These are phyloP conservation scores for Polychytrium aggregatum DNA, from an alignment of 192 early-diverging fungal genomes.

Conservation along the genomic window DNA sequence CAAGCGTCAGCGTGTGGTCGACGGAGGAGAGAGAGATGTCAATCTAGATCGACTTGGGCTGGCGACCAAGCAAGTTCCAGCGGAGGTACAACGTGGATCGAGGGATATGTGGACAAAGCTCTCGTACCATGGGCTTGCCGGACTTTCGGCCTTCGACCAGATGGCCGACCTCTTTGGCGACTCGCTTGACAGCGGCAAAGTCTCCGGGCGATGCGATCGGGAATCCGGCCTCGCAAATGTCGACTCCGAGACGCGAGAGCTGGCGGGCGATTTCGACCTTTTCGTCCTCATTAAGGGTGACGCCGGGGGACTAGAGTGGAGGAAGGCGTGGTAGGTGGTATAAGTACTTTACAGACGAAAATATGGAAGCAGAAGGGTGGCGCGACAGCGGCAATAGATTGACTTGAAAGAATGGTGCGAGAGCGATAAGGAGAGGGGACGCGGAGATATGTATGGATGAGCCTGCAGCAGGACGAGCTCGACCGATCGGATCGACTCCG, in stretches of 20 bases:
- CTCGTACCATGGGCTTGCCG: constrained; percentile 68
- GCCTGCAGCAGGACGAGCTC: background rate
- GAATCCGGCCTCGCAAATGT: constrained; percentile 94
- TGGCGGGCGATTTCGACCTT: constrained; percentile 92
- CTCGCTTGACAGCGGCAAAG: constrained; percentile 88
- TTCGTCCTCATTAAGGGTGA: constrained; percentile 82
- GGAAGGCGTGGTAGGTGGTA: background rate
- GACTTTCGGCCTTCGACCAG: constrained; percentile 67
- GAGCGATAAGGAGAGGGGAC: background rate
- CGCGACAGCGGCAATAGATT: background rate
- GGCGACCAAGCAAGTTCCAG: background rate
- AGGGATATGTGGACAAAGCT: too few species aligned
- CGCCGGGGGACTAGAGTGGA: constrained; percentile 73
- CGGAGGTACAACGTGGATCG: background rate
- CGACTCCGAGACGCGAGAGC: constrained; percentile 86
- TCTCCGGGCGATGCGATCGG: constrained; percentile 89
- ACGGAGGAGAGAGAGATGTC: background rate
- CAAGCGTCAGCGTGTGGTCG: too few species aligned
- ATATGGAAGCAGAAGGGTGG: background rate
- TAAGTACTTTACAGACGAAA: background rate
- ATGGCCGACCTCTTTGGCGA: constrained; percentile 83
- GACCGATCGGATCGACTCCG: background rate
- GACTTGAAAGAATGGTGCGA: background rate
- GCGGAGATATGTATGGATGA: background rate
- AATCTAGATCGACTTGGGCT: background rate